Conservation (phyloP, 257 asterid species). For the Mentha longifolia region DNA sequence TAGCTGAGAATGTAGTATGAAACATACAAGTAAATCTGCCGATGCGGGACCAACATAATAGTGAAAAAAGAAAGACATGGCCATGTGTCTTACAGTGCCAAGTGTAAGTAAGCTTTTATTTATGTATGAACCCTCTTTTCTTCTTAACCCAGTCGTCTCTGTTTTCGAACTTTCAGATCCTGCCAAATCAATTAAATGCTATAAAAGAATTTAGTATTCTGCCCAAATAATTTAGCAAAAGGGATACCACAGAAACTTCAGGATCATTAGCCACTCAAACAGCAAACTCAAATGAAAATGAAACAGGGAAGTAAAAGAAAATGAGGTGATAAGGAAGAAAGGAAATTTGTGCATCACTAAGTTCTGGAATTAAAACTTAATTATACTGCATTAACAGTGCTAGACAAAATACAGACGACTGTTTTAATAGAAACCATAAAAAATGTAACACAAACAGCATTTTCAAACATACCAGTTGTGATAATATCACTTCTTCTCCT, state of each 20-base stretch:
- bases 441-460: conserved; percentile 15
- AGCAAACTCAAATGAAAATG: conserved; percentile 17
- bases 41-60: conserved; percentile 23
- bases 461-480: conserved; percentile 66
- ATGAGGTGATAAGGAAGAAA: not conserved
- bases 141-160: conserved; percentile 76
- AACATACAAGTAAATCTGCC: conserved; percentile 15
- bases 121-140: conserved; percentile 85
- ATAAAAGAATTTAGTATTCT: conserved; percentile 57
- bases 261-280: conserved; percentile 25
- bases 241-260: conserved; percentile 15
- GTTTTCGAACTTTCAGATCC: conserved; percentile 92
- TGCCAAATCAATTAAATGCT: conserved; percentile 92
- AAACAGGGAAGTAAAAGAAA: conserved; percentile 20
- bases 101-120: conserved; percentile 82
- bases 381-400: not conserved
- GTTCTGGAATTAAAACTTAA: conserved; percentile 14
- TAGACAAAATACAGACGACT: conserved; percentile 1
- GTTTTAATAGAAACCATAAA: not conserved
- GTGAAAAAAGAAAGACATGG: conserved; percentile 22
- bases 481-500: conserved; percentile 69
- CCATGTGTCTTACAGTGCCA: conserved; percentile 73
- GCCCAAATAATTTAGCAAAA: conserved; percentile 34
- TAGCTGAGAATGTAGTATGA: conserved; percentile 21
- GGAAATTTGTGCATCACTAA: not conserved